Evolutionary conservation across 2,329 filamentous ascomycete genomes (phyloP).

Genomic region (Clarireedia hainanense): DNA sequence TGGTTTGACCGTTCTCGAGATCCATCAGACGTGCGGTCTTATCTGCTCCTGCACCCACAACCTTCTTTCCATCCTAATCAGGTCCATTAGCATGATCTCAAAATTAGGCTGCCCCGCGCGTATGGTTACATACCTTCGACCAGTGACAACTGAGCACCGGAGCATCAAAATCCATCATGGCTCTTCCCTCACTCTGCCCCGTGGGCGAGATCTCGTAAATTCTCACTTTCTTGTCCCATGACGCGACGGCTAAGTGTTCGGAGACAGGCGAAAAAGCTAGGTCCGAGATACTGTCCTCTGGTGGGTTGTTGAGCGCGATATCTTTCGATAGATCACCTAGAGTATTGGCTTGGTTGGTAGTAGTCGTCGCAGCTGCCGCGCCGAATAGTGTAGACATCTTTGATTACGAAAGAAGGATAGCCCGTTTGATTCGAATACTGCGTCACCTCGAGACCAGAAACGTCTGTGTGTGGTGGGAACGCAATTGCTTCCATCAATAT

Average conservation of each 20-base stretch:
- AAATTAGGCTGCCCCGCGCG: neutral
- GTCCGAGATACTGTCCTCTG: conserved; percentile 84
- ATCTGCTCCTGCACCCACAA: conserved; percentile 83
- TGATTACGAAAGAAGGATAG: neutral
- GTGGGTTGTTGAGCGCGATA: conserved; percentile 67
- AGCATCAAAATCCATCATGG: conserved; percentile 75
- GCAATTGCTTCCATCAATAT: conserved; percentile 4
- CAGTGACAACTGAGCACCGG: conserved; percentile 82
- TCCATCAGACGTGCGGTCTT: conserved; percentile 88
- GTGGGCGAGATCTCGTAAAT: conserved; percentile 83
- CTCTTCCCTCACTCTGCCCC: conserved; percentile 77
- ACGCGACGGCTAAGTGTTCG: conserved; percentile 82
- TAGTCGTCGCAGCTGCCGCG: conserved; percentile 38
- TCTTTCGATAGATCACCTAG: conserved; percentile 89
- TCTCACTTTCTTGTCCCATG: conserved; percentile 96
- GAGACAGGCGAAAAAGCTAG: conserved; percentile 69
- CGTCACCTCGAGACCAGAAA: neutral
- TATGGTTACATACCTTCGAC: conserved; percentile 61
- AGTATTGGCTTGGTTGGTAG: conserved; percentile 51
- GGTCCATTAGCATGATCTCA: conserved; percentile 6
- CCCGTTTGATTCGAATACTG: neutral
- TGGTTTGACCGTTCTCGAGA: conserved; percentile 56
- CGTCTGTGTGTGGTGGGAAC: conserved; percentile 1
- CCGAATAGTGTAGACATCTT: conserved; percentile 59
- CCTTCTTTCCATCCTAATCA: conserved; percentile 75